phyloP scores from a whole-genome alignment of 257 asterid genomes.

The Solanum tacnaense region DNA sequence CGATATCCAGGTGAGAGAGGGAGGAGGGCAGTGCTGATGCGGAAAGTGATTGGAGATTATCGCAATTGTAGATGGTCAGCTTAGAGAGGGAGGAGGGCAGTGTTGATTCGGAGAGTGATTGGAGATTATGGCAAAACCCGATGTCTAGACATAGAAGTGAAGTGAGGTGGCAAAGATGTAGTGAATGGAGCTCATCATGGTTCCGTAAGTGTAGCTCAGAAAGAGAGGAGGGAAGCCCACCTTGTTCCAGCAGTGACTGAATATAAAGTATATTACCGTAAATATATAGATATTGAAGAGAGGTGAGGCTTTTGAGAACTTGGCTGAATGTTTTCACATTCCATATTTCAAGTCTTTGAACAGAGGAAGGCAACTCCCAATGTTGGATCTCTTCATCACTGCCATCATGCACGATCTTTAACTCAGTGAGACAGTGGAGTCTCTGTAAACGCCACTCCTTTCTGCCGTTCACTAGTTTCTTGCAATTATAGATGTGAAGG shows the following conservation, averaged over 20 bases:
- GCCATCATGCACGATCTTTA: fast-evolving
- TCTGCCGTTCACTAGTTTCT: background rate
- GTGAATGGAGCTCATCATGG: background rate
- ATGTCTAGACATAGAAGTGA: background rate
- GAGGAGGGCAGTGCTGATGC: background rate
- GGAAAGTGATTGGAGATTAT: background rate
- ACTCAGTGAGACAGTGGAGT: background rate
- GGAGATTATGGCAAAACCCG: background rate
- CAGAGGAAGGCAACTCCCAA: background rate
- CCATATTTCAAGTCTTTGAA: too few species aligned
- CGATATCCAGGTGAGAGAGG: background rate
- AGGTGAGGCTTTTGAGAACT: too few species aligned
- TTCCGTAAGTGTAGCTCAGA: background rate
- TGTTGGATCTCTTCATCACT: background rate
- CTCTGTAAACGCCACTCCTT: background rate
- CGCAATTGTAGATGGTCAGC: background rate
- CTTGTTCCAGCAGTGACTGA: background rate
- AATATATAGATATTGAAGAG: too few species aligned
- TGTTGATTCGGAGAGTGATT: background rate
- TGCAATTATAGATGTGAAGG: fast-evolving
- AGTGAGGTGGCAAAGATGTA: background rate
- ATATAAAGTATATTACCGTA: fast-evolving
- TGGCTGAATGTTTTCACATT: too few species aligned
- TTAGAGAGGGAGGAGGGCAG: background rate
- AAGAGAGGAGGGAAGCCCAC: background rate